These are phyloP conservation scores for Aphanocladium album DNA, from an alignment of 2,329 filamentous ascomycete genomes.

Conservation along the genomic window DNA sequence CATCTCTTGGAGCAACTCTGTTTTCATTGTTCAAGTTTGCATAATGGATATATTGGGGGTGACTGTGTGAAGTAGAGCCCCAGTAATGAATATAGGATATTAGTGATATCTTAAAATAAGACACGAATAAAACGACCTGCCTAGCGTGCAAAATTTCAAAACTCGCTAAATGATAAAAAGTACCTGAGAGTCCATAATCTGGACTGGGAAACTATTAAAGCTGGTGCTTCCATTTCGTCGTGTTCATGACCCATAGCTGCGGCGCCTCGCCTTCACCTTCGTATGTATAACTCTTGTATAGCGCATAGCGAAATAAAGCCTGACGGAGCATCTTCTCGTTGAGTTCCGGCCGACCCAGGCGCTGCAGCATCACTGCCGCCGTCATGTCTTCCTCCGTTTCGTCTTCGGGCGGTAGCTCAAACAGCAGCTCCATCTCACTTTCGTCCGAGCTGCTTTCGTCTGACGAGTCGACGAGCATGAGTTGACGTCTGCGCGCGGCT, in stretches of 20 bases:
- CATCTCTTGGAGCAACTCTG: too few species aligned
- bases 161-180: not conserved
- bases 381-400: not conserved
- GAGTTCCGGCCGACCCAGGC: slow-evolving; percentile 20
- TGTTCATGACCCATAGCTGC: slow-evolving; percentile 28
- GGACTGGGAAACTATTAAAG: not conserved
- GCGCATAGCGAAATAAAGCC: slow-evolving; percentile 29
- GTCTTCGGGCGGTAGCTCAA: slow-evolving; percentile 10
- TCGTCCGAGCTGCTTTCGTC: slow-evolving; percentile 13
- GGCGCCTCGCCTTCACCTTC: slow-evolving; percentile 22
- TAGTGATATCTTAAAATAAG: too few species aligned
- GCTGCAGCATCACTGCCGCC: slow-evolving; percentile 2
- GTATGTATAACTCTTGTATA: slow-evolving; percentile 31
- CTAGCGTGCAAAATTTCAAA: not conserved
- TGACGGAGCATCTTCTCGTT: slow-evolving; percentile 22
- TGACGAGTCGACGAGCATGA: not conserved
- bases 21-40: slow-evolving; percentile 9
- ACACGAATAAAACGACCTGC: not conserved
- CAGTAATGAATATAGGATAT: not conserved
- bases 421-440: not conserved
- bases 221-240: slow-evolving; percentile 14
- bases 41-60: not conserved
- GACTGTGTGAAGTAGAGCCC: not conserved
- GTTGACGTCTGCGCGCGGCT: not conserved
- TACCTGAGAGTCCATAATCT: too few species aligned